Evolutionary conservation across 352 stramenopile genomes (phyloP).

Genomic region (Globisporangium abappressorium): DNA sequence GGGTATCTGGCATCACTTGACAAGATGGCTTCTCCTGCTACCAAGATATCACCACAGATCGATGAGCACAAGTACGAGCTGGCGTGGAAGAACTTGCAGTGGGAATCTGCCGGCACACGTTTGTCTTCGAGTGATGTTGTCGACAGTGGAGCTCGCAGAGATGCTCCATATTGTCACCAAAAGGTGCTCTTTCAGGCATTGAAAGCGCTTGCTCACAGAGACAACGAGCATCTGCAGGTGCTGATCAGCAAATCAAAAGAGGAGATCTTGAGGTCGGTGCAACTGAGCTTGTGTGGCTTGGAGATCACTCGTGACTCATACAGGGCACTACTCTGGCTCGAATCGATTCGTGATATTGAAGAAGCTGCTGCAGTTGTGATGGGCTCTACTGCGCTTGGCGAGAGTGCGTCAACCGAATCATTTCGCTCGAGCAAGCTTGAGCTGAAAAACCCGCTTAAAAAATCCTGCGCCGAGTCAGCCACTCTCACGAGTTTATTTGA

Average conservation of each 20-base stretch:
- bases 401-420: neutral
- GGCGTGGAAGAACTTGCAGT: constrained; percentile 80
- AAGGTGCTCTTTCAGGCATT: constrained; percentile 49
- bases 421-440: neutral
- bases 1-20: constrained; percentile 44
- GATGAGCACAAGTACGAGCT: constrained; percentile 72
- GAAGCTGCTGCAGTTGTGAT: constrained; percentile 25
- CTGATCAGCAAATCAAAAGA: constrained; percentile 41
- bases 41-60: constrained; percentile 17
- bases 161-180: constrained; percentile 44
- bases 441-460: neutral
- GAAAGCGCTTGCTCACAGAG: constrained; percentile 52
- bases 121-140: constrained; percentile 7
- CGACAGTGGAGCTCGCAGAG: neutral
- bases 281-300: constrained; percentile 62
- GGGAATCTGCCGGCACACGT: constrained; percentile 39
- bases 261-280: constrained; percentile 47
- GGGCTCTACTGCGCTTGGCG: constrained; percentile 11
- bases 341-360: constrained; percentile 66
- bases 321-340: constrained; percentile 45
- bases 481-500: constrained; percentile 28
- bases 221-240: constrained; percentile 36
- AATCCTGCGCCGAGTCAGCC: neutral
- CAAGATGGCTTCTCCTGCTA: constrained; percentile 1
- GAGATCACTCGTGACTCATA: constrained; percentile 68